Conservation (phyloP, 192 early-diverging fungal genomes). For the Gryganskiella cystojenkinii region DNA sequence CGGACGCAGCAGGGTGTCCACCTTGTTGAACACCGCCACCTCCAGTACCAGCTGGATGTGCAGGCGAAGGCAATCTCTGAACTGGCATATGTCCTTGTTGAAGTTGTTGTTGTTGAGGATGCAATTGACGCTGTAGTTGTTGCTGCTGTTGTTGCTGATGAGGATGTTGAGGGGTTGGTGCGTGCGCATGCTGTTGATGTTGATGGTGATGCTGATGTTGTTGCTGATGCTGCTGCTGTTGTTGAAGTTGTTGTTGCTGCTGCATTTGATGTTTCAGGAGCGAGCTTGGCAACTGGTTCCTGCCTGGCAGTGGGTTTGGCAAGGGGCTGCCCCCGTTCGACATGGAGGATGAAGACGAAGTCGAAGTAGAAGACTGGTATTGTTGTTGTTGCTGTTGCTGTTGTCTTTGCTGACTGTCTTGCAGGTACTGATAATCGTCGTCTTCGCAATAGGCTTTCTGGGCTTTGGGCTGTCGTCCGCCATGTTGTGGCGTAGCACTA, state of each 20-base stretch:
- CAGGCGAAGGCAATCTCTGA: too few species aligned
- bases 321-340: conserved; percentile 11
- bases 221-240: conserved; percentile 14
- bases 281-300: not conserved
- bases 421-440: conserved; percentile 7
- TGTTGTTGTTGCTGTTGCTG: conserved; percentile 24
- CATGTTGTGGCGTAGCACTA: conserved; percentile 1
- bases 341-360: conserved; percentile 26
- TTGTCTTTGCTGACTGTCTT: conserved; percentile 16
- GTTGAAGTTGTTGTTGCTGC: conserved; percentile 23
- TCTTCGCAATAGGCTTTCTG: conserved; percentile 22
- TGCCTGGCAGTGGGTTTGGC: conserved; percentile 16
- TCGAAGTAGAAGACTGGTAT: conserved; percentile 11
- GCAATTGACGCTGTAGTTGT: conserved; percentile 14
- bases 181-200: too few species aligned
- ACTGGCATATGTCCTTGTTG: not conserved
- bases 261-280: conserved; percentile 5
- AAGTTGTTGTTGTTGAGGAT: not conserved
- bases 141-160: conserved; percentile 8
- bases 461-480: not conserved
- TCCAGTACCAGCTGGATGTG: not conserved
- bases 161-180: too few species aligned
- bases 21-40: too few species aligned
- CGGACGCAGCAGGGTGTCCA: too few species aligned
- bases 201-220: conserved; percentile 4